phyloP scores from a whole-genome alignment of 1,284 basidiomycete species.

The Mycena citricolor region DNA sequence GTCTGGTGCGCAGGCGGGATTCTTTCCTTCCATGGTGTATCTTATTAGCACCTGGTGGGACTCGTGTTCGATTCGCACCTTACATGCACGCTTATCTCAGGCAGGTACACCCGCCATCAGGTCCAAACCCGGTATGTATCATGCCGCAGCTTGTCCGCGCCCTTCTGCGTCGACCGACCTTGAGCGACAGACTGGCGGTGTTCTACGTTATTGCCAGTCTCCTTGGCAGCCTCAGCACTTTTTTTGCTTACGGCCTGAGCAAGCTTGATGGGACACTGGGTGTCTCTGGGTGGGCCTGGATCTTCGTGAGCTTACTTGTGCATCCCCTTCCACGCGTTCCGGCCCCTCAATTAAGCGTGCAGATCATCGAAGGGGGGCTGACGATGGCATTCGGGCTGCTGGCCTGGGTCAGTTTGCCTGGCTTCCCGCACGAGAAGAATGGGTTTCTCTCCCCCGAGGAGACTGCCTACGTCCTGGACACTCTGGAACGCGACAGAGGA shows the following conservation, averaged over 20 bases:
- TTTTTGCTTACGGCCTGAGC: constrained; percentile 43
- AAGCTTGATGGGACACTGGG: constrained; percentile 38
- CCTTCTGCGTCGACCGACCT: constrained; percentile 1
- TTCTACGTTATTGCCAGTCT: constrained; percentile 45
- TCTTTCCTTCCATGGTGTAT: constrained; percentile 46
- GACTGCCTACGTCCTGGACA: constrained; percentile 38
- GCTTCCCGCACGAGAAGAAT: constrained; percentile 44
- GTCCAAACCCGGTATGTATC: constrained; percentile 41
- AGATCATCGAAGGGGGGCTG: constrained; percentile 47
- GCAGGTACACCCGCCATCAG: constrained; percentile 47
- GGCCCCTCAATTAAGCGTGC: constrained; percentile 2
- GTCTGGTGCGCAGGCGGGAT: constrained; percentile 38
- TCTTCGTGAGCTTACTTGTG: constrained; percentile 38
- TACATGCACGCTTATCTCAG: constrained; percentile 3
- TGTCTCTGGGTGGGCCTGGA: constrained; percentile 48
- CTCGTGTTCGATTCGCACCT: neutral
- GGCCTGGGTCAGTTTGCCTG: constrained; percentile 41
- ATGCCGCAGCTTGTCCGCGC: neutral
- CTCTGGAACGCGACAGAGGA: constrained; percentile 46
- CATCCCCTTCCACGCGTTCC: neutral
- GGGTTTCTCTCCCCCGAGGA: constrained; percentile 40
- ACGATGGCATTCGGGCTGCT: constrained; percentile 42
- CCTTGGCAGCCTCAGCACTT: constrained; percentile 43
- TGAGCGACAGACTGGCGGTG: constrained; percentile 38
- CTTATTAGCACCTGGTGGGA: constrained; percentile 47